Conservation (phyloP, 805 yeast species). For the Debaryomyces maramus region DNA sequence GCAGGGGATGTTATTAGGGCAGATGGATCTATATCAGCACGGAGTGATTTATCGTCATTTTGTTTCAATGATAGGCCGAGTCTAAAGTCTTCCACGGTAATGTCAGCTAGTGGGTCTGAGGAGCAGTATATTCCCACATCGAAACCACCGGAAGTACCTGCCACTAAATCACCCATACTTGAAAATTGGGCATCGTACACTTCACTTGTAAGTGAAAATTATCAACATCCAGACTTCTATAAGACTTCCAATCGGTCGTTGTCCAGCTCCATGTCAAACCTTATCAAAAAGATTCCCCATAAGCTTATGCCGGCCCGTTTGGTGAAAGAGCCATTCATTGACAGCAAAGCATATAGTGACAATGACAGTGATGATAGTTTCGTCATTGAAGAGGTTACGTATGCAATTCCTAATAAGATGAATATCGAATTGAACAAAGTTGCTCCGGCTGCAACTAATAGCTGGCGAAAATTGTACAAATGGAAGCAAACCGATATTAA, state of each 20-base stretch:
- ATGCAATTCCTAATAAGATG: neutral
- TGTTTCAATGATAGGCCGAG: neutral
- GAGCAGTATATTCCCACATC: constrained; percentile 2
- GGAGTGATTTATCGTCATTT: neutral
- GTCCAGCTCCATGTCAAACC: neutral
- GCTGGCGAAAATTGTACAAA: too few relatives aligned
- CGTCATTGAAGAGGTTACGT: neutral
- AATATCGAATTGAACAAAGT: neutral
- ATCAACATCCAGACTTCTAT: neutral
- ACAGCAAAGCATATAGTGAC: neutral
- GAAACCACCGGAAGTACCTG: constrained; percentile 6
- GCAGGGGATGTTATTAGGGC: neutral
- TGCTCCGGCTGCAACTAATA: too few relatives aligned
- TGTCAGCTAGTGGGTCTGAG: neutral
- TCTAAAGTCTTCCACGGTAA: neutral
- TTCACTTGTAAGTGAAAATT: neutral
- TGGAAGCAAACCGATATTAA: too few relatives aligned
- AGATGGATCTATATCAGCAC: neutral
- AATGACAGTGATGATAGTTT: neutral
- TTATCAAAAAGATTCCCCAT: neutral
- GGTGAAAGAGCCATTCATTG: too few relatives aligned
- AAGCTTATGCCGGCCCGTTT: neutral
- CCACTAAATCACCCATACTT: constrained; percentile 1
- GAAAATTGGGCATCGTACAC: neutral
- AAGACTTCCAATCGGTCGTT: neutral